These are phyloP conservation scores for Puccinia horiana DNA, from an alignment of 1,284 basidiomycete species.

Conservation along the genomic window DNA sequence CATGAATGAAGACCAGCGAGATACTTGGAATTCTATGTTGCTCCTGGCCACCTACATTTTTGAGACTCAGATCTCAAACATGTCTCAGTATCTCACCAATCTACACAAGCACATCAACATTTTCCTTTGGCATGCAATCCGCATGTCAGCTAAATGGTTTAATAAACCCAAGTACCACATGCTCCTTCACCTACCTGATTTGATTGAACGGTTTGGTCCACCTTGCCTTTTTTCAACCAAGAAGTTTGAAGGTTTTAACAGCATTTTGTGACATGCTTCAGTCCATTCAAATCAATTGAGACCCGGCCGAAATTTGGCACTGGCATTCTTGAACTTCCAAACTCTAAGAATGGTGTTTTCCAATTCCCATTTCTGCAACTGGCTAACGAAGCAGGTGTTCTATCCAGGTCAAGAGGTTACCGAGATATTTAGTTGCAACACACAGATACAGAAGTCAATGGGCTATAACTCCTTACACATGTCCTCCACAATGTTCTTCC, in stretches of 20 bases:
- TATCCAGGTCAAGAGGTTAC: not conserved
- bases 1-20: conserved; percentile 51
- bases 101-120: conserved; percentile 54
- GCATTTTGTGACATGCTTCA: not conserved
- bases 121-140: conserved; percentile 56
- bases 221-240: not conserved
- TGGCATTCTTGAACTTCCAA: not conserved
- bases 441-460: not conserved
- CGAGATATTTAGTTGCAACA: not conserved
- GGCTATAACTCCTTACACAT: not conserved
- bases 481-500: not conserved
- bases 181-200: conserved; percentile 52
- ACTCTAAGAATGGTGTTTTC: not conserved
- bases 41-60: conserved; percentile 59
- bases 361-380: not conserved
- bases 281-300: not conserved
- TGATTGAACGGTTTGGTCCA: conserved; percentile 40
- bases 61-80: no score
- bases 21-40: conserved; percentile 58
- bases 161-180: conserved; percentile 61
- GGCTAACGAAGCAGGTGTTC: not conserved
- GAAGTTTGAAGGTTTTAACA: not conserved
- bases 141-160: conserved; percentile 58
- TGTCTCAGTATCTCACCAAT: conserved; percentile 55
- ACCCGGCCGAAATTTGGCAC: not conserved